phyloP scores from a whole-genome alignment of 1,139 yeast genomes.

The Sugiyamaella japonica region DNA sequence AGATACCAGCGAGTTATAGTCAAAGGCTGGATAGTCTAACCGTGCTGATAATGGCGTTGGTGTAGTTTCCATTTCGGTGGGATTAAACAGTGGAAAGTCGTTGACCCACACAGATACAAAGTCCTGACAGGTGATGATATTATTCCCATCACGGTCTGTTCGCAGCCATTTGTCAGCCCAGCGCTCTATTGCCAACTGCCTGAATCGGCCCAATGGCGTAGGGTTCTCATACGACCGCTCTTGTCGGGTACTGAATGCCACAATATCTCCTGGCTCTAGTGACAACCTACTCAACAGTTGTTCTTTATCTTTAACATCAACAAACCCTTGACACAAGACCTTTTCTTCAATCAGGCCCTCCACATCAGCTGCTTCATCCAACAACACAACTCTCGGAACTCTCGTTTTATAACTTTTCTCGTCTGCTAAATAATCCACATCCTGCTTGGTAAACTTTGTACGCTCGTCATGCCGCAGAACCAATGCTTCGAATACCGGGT shows the following conservation, averaged over 20 bases:
- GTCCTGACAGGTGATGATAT: constrained; percentile 33
- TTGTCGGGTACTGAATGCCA: constrained; percentile 75
- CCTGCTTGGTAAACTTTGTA: constrained; percentile 27
- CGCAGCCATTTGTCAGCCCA: constrained; percentile 56
- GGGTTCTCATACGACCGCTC: constrained; percentile 80
- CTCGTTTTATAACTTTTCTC: constrained; percentile 54
- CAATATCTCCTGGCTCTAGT: constrained; percentile 63
- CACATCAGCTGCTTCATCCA: constrained; percentile 5
- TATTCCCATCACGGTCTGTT: constrained; percentile 26
- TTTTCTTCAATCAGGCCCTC: constrained; percentile 10
- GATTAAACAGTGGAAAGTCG: constrained; percentile 88
- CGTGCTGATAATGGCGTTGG: constrained; percentile 25
- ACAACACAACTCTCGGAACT: constrained; percentile 56
- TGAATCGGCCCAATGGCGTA: constrained; percentile 84
- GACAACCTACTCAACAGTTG: constrained; percentile 21
- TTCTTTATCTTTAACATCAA: constrained; percentile 24
- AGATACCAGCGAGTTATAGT: constrained; percentile 52
- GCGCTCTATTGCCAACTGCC: constrained; percentile 67
- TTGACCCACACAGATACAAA: constrained; percentile 84
- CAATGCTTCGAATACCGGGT: constrained; percentile 71
- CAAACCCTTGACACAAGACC: constrained; percentile 13
- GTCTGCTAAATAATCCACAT: constrained; percentile 48
- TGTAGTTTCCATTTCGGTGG: constrained; percentile 39
- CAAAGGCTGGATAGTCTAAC: constrained; percentile 61
- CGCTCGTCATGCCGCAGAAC: constrained; percentile 54